Evolutionary conservation across 305 asterid genomes (phyloP).

Genomic region (Fraxinus baroniana): DNA sequence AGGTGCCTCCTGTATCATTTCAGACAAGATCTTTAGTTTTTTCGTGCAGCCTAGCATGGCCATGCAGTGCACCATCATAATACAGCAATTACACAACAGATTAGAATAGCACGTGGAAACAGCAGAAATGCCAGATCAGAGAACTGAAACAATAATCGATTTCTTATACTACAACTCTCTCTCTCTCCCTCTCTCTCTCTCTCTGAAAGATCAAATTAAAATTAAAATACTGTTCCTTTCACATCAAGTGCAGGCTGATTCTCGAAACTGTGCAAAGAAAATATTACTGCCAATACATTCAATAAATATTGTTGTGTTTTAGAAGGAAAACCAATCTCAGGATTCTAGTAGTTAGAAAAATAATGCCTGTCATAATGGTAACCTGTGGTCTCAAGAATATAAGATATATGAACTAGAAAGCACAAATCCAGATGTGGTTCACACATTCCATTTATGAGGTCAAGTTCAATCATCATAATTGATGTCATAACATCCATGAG

Average conservation of each 20-base stretch:
- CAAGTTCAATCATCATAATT: neutral
- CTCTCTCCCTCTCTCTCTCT: neutral
- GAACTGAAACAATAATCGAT: neutral
- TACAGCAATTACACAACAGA: neutral
- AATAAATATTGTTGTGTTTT: neutral
- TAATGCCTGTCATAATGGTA: neutral
- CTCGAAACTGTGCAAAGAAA: neutral
- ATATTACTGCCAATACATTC: neutral
- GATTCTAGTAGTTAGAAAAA: neutral
- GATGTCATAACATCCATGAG: neutral
- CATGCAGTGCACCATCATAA: neutral
- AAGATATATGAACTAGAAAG: neutral
- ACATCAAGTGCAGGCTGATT: neutral
- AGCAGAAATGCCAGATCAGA: conserved; percentile 4
- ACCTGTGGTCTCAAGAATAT: neutral
- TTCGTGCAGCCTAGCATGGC: neutral
- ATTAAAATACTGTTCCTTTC: neutral
- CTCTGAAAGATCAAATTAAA: neutral
- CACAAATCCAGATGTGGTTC: neutral
- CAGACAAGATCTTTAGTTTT: conserved; percentile 18
- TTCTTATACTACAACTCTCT: neutral
- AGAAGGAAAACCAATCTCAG: neutral
- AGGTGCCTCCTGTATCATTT: conserved; percentile 55
- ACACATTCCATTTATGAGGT: neutral
- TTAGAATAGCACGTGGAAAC: neutral